Percentiles rank a stretch among this genome's conserved stretches.
Evolutionary conservation across 2,329 filamentous ascomycete species (phyloP).

Genomic region (Colletotrichum sp.): DNA sequence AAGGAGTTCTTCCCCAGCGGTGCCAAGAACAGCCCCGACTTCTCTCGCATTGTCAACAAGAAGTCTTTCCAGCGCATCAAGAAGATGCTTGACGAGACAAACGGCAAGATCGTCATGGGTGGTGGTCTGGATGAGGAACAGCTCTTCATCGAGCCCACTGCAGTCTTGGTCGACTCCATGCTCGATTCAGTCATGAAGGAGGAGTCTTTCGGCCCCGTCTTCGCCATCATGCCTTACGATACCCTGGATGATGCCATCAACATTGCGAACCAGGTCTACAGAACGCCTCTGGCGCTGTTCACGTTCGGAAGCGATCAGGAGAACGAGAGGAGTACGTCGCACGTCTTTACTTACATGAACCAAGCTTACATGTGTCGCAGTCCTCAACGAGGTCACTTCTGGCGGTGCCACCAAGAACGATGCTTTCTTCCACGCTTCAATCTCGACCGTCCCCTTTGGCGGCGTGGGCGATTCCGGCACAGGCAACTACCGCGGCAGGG

Average conservation of each 20-base stretch:
- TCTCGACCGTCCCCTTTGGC: conserved; percentile 79
- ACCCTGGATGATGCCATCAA: conserved; percentile 85
- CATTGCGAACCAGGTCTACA: conserved; percentile 79
- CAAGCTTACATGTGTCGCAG: conserved; percentile 36
- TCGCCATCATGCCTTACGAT: conserved; percentile 79
- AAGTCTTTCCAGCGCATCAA: conserved; percentile 83
- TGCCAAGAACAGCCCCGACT: conserved; percentile 78
- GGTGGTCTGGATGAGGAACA: conserved; percentile 81
- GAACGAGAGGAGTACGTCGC: conserved; percentile 69
- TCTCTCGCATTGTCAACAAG: conserved; percentile 80
- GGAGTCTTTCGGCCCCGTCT: conserved; percentile 93
- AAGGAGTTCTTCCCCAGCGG: conserved; percentile 86
- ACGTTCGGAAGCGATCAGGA: conserved; percentile 84
- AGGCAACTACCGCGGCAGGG: conserved; percentile 78
- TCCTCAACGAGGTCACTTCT: conserved; percentile 67
- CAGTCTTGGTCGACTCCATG: conserved; percentile 79
- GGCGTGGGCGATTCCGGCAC: conserved; percentile 81
- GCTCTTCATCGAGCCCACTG: conserved; percentile 88
- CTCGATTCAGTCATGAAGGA: conserved; percentile 80
- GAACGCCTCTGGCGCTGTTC: conserved; percentile 84
- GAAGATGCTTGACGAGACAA: conserved; percentile 84
- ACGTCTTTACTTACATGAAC: neutral
- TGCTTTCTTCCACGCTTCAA: conserved; percentile 58
- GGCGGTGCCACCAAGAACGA: conserved; percentile 72
- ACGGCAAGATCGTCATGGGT: conserved; percentile 86